Conservation (phyloP, 495 filamentous ascomycete species). For the Cenococcum geophilum region DNA sequence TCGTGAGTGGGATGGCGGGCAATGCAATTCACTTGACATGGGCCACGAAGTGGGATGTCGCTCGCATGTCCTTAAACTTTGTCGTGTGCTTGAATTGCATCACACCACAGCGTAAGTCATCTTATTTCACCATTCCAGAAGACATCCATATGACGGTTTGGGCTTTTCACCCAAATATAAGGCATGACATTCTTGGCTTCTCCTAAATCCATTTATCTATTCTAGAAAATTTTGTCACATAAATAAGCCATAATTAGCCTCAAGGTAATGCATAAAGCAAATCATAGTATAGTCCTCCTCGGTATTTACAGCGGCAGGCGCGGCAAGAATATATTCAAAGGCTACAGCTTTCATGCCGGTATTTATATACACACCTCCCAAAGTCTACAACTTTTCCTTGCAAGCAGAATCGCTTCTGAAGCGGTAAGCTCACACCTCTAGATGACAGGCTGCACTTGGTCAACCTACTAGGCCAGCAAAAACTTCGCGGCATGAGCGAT, state of each 20-base stretch:
- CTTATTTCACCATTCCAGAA: not conserved
- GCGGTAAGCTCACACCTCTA: slow-evolving; percentile 11
- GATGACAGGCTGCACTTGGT: not conserved
- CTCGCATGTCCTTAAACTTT: slow-evolving; percentile 3
- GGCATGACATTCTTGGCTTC: too few relatives aligned
- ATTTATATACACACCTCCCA: slow-evolving; percentile 2
- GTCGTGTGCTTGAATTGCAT: not conserved
- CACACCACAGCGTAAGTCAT: not conserved
- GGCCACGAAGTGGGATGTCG: slow-evolving; percentile 11
- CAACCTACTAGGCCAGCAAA: slow-evolving; percentile 28
- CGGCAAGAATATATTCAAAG: not conserved
- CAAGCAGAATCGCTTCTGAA: slow-evolving; percentile 21
- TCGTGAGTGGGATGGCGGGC: not conserved
- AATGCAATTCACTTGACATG: not conserved
- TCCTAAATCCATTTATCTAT: too few relatives aligned
- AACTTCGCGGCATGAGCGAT: slow-evolving; percentile 85
- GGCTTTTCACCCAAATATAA: too few relatives aligned
- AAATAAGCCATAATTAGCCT: too few relatives aligned
- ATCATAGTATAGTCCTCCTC: too few relatives aligned
- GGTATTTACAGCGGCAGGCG: not conserved
- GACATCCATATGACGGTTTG: too few relatives aligned
- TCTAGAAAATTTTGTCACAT: too few relatives aligned
- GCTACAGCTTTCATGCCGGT: not conserved
- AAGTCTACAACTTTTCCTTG: slow-evolving; percentile 22
- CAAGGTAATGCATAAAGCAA: too few relatives aligned